Conservation (phyloP, 352 stramenopile genomes). For the Phytophthora sansomeana region DNA sequence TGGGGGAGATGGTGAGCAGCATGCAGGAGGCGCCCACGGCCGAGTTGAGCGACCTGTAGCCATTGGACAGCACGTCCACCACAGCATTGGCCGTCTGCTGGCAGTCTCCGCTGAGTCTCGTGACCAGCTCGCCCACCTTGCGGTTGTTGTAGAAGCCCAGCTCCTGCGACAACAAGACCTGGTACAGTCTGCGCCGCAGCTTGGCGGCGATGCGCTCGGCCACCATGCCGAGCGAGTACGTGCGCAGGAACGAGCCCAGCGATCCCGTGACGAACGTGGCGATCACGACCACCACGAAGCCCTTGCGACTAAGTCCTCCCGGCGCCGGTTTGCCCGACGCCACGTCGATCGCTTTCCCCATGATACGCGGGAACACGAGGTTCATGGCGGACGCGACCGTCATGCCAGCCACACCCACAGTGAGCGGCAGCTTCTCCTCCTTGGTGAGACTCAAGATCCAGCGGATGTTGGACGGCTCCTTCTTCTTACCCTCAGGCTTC, state of each 20-base stretch:
- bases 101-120: constrained; percentile 86
- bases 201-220: constrained; percentile 84
- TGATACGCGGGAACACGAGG: constrained; percentile 89
- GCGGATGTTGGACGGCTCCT: constrained; percentile 52
- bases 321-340: constrained; percentile 79
- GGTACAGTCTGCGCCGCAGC: constrained; percentile 81
- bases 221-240: constrained; percentile 91
- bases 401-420: constrained; percentile 80
- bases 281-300: constrained; percentile 88
- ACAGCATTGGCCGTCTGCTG: constrained; percentile 91
- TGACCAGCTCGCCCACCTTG: constrained; percentile 89
- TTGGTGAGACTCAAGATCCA: constrained; percentile 77
- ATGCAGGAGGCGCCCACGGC: constrained; percentile 89
- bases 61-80: constrained; percentile 87
- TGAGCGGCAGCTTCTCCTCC: constrained; percentile 74
- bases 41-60: constrained; percentile 91
- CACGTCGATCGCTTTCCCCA: constrained; percentile 90
- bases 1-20: constrained; percentile 90
- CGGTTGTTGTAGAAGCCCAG: constrained; percentile 84
- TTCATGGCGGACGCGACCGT: constrained; percentile 89
- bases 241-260: constrained; percentile 87
- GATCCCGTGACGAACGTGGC: constrained; percentile 87
- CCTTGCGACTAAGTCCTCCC: constrained; percentile 77
- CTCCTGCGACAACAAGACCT: constrained; percentile 81
- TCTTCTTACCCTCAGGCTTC: constrained; percentile 14